phyloP scores from a whole-genome alignment of 345 rosid genomes.

The Syzygium aqueum region DNA sequence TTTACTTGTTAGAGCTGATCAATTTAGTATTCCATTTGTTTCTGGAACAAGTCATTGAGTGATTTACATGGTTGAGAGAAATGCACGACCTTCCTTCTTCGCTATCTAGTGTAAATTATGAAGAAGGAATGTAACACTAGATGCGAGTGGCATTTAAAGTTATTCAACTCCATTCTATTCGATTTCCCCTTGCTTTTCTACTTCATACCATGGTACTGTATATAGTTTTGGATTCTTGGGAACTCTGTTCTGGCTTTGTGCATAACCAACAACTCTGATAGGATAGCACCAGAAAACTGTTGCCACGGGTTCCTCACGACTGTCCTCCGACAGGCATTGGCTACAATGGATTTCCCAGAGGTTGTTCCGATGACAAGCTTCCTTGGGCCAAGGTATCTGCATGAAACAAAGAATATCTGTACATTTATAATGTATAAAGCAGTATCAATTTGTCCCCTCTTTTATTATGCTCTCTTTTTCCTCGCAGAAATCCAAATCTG shows the following conservation, averaged over 20 bases:
- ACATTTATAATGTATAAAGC: background rate
- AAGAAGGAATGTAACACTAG: background rate
- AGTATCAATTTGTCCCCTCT: background rate
- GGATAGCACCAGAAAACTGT: background rate
- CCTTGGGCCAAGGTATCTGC: conserved; percentile 91
- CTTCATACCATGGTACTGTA: background rate
- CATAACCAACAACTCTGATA: background rate
- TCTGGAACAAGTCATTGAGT: background rate
- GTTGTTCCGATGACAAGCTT: conserved; percentile 94
- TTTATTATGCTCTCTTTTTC: background rate
- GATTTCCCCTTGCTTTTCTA: background rate
- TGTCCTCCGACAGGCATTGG: conserved; percentile 58
- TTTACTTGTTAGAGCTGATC: background rate
- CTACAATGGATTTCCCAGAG: conserved; percentile 97
- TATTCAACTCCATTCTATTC: background rate
- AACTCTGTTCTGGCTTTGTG: background rate
- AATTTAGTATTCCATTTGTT: background rate
- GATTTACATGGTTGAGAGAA: background rate
- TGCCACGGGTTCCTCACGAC: background rate
- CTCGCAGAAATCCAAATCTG: conserved; percentile 66
- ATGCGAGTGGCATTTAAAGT: background rate
- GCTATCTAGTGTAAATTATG: background rate
- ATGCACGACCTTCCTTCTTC: background rate
- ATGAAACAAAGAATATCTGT: background rate
- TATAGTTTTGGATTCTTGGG: background rate